phyloP scores from a whole-genome alignment of 1,284 basidiomycete genomes.

The Trichosporon asahii region DNA sequence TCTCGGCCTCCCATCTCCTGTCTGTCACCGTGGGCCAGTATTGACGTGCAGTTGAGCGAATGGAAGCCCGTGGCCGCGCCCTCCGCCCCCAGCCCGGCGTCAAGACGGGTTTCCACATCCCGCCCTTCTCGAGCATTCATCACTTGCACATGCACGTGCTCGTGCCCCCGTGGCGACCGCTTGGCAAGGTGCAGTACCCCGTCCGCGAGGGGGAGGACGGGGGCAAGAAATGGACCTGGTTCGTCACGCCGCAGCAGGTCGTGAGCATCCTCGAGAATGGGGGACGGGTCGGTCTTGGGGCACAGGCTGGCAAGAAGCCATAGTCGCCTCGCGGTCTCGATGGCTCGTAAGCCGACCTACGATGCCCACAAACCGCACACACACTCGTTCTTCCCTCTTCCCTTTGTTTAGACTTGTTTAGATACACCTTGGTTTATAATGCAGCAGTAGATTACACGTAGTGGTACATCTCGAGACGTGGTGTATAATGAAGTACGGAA shows the following conservation, averaged over 20 bases:
- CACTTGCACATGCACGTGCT: conserved; percentile 79
- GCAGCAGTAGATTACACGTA: background rate
- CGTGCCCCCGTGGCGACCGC: conserved; percentile 62
- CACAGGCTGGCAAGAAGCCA: conserved; percentile 2
- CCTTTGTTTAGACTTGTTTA: too few relatives aligned
- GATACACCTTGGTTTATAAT: background rate
- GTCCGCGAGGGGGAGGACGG: conserved; percentile 42
- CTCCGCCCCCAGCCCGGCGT: conserved; percentile 28
- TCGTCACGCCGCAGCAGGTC: conserved; percentile 64
- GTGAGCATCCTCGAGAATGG: conserved; percentile 62
- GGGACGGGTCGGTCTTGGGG: conserved; percentile 55
- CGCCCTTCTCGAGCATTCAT: conserved; percentile 72
- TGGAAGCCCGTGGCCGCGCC: conserved; percentile 62
- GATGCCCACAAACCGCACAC: too few relatives aligned
- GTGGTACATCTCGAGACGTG: background rate
- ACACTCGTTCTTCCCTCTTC: too few relatives aligned
- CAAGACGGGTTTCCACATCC: conserved; percentile 75
- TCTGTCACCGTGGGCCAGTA: too few relatives aligned
- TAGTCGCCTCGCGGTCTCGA: too few relatives aligned
- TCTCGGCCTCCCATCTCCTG: too few relatives aligned
- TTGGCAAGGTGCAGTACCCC: conserved; percentile 60
- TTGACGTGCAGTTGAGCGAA: conserved; percentile 61
- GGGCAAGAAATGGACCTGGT: conserved; percentile 73
- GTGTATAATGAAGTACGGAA: background rate
- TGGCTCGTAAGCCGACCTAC: too few relatives aligned